Evolutionary conservation across 345 rosid species (phyloP).

Genomic region (Raphanus raphanistrum): DNA sequence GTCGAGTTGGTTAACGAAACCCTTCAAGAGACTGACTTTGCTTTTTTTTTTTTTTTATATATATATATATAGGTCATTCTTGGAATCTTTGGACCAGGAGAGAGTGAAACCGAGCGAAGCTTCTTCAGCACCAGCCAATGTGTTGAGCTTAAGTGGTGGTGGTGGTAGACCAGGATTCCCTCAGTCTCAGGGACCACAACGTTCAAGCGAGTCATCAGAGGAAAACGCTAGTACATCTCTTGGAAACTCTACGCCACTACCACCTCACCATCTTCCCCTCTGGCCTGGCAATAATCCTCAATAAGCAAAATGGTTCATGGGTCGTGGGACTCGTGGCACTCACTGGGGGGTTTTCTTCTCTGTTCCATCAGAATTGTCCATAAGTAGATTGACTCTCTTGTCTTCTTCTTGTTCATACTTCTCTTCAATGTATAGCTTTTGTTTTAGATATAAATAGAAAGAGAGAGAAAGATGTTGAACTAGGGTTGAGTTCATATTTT

Average conservation of each 20-base stretch:
- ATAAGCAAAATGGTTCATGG: slow-evolving; percentile 9
- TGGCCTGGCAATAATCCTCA: slow-evolving; percentile 33
- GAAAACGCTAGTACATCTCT: slow-evolving; percentile 51
- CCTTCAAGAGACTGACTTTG: slow-evolving; percentile 1
- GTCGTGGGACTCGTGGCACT: no score
- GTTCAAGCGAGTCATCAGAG: slow-evolving; percentile 78
- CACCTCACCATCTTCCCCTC: slow-evolving; percentile 13
- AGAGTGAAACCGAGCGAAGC: slow-evolving; percentile 45
- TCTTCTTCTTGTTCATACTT: slow-evolving; percentile 3
- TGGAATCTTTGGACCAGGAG: slow-evolving; percentile 78
- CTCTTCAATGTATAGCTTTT: slow-evolving; percentile 24
- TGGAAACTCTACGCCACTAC: slow-evolving; percentile 29
- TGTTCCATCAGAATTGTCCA: slow-evolving; percentile 22
- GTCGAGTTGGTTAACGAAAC: not conserved
- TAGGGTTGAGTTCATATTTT: not conserved
- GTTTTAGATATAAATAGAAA: slow-evolving; percentile 34
- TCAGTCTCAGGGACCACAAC: slow-evolving; percentile 61
- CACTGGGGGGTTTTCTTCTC: slow-evolving; percentile 24
- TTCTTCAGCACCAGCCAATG: slow-evolving; percentile 52
- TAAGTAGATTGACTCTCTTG: slow-evolving; percentile 35
- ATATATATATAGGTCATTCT: slow-evolving; percentile 57
- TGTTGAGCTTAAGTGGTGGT: slow-evolving; percentile 60
- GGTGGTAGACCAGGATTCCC: slow-evolving; percentile 48
- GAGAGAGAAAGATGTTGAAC: not conserved
- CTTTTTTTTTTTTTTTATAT: not conserved